Base-by-base conservation (phyloP, 1,284 basidiomycete genomes). In the Ustilago tritici region DNA sequence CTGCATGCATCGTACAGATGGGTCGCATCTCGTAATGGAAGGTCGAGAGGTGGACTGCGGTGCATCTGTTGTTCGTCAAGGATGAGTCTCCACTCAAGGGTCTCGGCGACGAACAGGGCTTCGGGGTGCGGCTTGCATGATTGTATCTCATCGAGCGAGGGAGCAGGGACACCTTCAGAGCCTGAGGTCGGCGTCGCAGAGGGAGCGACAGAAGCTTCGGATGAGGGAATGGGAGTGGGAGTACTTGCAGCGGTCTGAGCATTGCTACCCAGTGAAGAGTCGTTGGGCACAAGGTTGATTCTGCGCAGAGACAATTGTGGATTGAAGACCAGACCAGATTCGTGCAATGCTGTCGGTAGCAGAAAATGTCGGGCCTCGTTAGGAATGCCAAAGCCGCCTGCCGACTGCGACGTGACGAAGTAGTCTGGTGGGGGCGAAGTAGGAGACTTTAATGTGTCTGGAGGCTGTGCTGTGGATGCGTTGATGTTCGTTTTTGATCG, bases 1-100 rank as follows among this genome's bases (percentile, higher is more conserved):
- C 61, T 55, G 55, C 76, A 78, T 3, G 68, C 68, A 12, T 78
- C 76, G 47, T 55, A 75, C 15, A 78, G 47, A 49, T 65, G 57
- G 31, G n/a, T 46, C 11, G 58, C 56, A 32, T 69, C 52, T 46
- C 53, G n/a, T 0, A 55, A 4, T 3, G 55, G 4, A 1, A 9
- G 7, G 6, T 58, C 40, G 12, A 41, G 36, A 2, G 47, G 49
- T 10, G 64, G 55, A 8, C 34, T 38, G 15, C 55, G 57, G 19
- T 59, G 50, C 15, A 79, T 19, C 11, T 65, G 41, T 9, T 58
- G 40, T 40, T 68, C 46, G 8, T 66, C 64, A 19, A 70, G 55
- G 41, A 81, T 55, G 59, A 81, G 47, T 12, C 65, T 56, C 79
- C 79, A 81, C 46, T 81, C 77, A 59, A 79, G 75, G 17, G 62